Evolutionary conservation across 2,329 filamentous ascomycete species (phyloP), one percentile per base, ranked within the genome.

Genomic region (Lomentospora prolificans): DNA sequence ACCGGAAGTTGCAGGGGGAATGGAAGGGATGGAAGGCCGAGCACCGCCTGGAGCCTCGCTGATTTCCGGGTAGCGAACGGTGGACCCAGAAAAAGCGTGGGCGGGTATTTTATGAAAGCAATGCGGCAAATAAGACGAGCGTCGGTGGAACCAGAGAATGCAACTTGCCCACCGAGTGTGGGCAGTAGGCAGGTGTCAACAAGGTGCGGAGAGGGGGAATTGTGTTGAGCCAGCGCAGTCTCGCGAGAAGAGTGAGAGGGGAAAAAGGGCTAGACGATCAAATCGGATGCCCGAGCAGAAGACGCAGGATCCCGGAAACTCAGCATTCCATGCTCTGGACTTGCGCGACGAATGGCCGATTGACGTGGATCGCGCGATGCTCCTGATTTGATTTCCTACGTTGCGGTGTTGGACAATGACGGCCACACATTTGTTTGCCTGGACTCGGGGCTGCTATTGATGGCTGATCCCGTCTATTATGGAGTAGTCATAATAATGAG

Each of bases 21-120:
- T 22, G 44, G 22, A 48, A 48, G 44, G 44, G 44, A 48, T 48
- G 44, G 44, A 48, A 48, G 44, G 19, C 44, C 44, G 44, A 48
- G 44, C 44, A 10, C 44, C 22, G 22, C 22, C 22, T 48, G 22
- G 44, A 22, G 22, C 44, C 22, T 22, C 44, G 44, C 44, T 22
- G 44, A 48, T 48, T 48, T 48, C 44, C 44, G 44, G 44, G 44
- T 48, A 48, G 44, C 44, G 44, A 48, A 22, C 22, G 44, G 44
- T 48, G 44, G 44, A 48, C 44, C 44, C 44, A 48, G 44, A 25
- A 48, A 48, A 48, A 48, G 44, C 44, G 44, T 48, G 44, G 44
- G 44, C 44, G 44, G 44, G 44, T 48, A 48, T 48, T 48, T 41
- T 48, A 25, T 25, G 44, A 48, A 10, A 22, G n/a, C 44, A 48